phyloP scores from a whole-genome alignment of 441 rosid species.

The Bruguiera hainesii region DNA sequence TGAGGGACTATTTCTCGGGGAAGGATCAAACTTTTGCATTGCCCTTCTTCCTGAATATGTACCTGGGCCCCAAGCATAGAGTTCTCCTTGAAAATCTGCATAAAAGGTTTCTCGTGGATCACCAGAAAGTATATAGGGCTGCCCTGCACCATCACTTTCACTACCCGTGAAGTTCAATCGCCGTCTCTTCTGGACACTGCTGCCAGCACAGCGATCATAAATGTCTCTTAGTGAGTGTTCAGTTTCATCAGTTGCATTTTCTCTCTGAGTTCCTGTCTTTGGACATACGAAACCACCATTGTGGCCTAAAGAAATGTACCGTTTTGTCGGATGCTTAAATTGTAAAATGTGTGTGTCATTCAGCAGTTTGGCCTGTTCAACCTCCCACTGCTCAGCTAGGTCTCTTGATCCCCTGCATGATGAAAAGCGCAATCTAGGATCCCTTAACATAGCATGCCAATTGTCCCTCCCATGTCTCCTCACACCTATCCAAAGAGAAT shows the following conservation, averaged over 20 bases:
- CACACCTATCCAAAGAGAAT: conserved; percentile 94
- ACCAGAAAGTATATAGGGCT: conserved; percentile 15
- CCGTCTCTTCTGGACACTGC: conserved; percentile 19
- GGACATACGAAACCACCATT: conserved; percentile 17
- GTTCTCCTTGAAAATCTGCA: conserved; percentile 24
- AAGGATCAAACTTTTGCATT: conserved; percentile 16
- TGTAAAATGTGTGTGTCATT: conserved; percentile 20
- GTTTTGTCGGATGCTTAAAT: conserved; percentile 20
- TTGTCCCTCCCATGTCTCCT: conserved; percentile 93
- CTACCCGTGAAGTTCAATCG: conserved; percentile 7
- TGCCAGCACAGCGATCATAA: conserved; percentile 23
- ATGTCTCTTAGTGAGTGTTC: conserved; percentile 37
- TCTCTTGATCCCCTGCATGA: conserved; percentile 60
- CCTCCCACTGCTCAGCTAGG: conserved; percentile 85
- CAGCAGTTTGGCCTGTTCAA: conserved; percentile 63
- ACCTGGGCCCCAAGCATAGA: conserved; percentile 14
- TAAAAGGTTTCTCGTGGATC: conserved; percentile 16
- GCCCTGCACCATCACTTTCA: conserved; percentile 24
- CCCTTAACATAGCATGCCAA: conserved; percentile 82
- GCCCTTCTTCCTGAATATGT: conserved; percentile 19
- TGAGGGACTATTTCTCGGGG: conserved; percentile 7
- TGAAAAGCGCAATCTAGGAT: conserved; percentile 74
- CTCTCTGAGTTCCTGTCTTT: conserved; percentile 19
- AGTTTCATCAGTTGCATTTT: conserved; percentile 32
- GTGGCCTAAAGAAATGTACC: conserved; percentile 18